Evolutionary conservation across 2,329 filamentous ascomycete genomes (phyloP).

Genomic region (Hypoxylon sp.): DNA sequence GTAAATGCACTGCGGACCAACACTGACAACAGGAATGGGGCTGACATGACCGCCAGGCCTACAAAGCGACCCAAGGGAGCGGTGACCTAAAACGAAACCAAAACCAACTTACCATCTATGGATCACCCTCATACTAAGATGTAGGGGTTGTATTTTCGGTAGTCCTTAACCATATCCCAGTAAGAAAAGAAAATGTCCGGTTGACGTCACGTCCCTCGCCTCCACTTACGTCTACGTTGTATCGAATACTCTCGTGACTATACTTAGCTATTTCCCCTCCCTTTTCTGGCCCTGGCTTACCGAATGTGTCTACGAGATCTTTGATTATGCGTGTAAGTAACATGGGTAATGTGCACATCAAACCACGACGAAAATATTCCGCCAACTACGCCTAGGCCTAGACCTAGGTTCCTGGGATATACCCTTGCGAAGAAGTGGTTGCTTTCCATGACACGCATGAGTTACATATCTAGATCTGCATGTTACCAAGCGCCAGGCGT

Average conservation of each 20-base stretch:
- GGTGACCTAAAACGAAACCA: constrained; percentile 28
- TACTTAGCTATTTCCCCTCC: background rate
- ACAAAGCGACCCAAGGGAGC: constrained; percentile 28
- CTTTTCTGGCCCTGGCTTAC: constrained; percentile 5
- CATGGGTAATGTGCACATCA: constrained; percentile 13
- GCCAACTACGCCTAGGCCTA: constrained; percentile 10
- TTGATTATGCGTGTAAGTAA: constrained; percentile 22
- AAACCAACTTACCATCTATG: constrained; percentile 6
- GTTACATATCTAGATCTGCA: constrained; percentile 16
- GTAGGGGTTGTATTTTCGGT: background rate
- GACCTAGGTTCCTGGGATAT: constrained; percentile 16
- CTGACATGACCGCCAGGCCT: constrained; percentile 22
- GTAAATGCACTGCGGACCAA: constrained; percentile 36
- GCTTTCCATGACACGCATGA: constrained; percentile 2
- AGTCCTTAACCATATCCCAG: background rate
- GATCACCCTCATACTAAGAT: constrained; percentile 6
- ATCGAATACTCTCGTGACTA: constrained; percentile 1
- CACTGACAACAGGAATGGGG: constrained; percentile 37
- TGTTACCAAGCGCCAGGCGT: constrained; percentile 33
- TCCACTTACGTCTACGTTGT: constrained; percentile 13
- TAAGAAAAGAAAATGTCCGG: constrained; percentile 3
- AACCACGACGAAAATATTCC: constrained; percentile 20
- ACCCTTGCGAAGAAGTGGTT: constrained; percentile 22
- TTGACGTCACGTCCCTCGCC: constrained; percentile 26
- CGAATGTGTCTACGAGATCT: constrained; percentile 22